Evolutionary conservation across 2,329 filamentous ascomycete genomes (phyloP).

Genomic region (Sclerotinia trifoliorum): DNA sequence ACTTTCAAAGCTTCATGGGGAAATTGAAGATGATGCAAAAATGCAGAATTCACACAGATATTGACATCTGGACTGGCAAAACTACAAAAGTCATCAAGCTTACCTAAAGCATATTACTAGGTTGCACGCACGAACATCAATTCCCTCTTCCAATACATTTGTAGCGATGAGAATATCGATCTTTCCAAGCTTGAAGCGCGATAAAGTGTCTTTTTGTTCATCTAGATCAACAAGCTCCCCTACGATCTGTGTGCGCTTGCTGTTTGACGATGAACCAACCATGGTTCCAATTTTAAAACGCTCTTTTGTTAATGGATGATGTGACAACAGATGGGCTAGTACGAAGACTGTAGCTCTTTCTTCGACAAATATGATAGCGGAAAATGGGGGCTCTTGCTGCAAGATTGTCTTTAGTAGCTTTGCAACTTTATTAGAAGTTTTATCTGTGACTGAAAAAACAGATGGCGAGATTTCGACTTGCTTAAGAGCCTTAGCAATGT

Average conservation of each 20-base stretch:
- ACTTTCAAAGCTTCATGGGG: background rate
- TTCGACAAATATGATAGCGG: conserved; percentile 65
- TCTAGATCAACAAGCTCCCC: conserved; percentile 42
- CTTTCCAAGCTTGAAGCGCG: conserved; percentile 54
- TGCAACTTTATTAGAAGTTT: conserved; percentile 58
- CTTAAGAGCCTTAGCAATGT: conserved; percentile 51
- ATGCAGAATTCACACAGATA: background rate
- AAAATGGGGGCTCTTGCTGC: conserved; percentile 45
- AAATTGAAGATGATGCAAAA: background rate
- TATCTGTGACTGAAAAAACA: conserved; percentile 55
- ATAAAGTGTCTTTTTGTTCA: conserved; percentile 42
- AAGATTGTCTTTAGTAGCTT: conserved; percentile 54
- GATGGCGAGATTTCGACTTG: conserved; percentile 39
- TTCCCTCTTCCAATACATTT: conserved; percentile 62
- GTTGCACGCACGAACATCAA: conserved; percentile 63
- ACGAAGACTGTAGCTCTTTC: conserved; percentile 61
- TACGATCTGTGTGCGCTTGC: conserved; percentile 44
- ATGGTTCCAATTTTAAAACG: conserved; percentile 54
- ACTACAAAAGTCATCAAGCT: background rate
- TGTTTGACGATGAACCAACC: conserved; percentile 51
- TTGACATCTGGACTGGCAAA: background rate
- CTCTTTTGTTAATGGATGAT: conserved; percentile 52
- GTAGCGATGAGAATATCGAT: conserved; percentile 59
- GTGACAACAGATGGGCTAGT: conserved; percentile 47
- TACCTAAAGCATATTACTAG: conserved; percentile 59